Conservation (phyloP, 768 basidiomycete species). For the Boletus coccyginus region DNA sequence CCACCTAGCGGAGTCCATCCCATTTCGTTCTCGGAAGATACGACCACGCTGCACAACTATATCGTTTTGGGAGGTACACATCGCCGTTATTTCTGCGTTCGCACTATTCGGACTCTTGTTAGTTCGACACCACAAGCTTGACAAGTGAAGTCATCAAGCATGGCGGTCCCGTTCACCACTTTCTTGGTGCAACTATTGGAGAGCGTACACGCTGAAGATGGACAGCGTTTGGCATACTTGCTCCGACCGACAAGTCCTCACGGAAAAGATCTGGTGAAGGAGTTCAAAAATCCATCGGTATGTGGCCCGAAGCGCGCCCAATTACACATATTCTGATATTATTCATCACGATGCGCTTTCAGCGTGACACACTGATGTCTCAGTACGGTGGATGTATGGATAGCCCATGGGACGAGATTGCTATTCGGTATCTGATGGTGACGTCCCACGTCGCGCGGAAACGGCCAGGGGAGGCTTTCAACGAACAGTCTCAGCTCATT, state of each 20-base stretch:
- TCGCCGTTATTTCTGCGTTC: too few relatives aligned
- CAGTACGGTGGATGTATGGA: slow-evolving; percentile 59
- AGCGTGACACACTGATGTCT: slow-evolving; percentile 19
- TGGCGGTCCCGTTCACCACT: slow-evolving; percentile 51
- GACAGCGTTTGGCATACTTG: slow-evolving; percentile 69
- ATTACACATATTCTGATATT: not conserved
- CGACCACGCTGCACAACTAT: not conserved
- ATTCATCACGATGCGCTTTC: slow-evolving; percentile 36
- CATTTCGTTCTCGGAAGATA: not conserved
- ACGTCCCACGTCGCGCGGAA: slow-evolving; percentile 68
- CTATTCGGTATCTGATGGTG: slow-evolving; percentile 77
- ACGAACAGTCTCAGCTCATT: slow-evolving; percentile 72
- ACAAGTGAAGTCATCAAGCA: slow-evolving; percentile 7
- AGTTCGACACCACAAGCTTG: not conserved
- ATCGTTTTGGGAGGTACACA: not conserved
- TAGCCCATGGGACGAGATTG: slow-evolving; percentile 83
- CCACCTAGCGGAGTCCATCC: not conserved
- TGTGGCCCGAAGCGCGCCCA: slow-evolving; percentile 11
- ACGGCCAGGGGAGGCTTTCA: slow-evolving; percentile 71
- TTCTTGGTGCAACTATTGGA: slow-evolving; percentile 61
- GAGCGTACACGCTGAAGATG: slow-evolving; percentile 60
- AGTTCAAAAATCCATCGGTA: slow-evolving; percentile 59
- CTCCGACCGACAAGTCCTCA: slow-evolving; percentile 75
- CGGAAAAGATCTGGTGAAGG: slow-evolving; percentile 71
- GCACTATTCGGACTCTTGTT: not conserved